phyloP scores from a whole-genome alignment of 2,329 filamentous ascomycete species.

The Aspergillus proliferans region DNA sequence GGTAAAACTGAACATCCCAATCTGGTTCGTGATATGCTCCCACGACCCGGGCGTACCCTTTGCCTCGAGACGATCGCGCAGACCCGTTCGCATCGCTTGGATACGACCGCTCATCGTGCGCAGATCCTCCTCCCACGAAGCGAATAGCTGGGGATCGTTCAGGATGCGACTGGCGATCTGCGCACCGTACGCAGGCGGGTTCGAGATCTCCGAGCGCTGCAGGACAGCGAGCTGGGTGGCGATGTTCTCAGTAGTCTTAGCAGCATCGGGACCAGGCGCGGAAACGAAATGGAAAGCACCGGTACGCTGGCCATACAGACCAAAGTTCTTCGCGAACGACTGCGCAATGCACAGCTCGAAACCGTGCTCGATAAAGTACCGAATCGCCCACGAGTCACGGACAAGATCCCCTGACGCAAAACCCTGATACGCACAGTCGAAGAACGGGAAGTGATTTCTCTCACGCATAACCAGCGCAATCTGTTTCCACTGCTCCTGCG shows the following conservation, averaged over 20 bases:
- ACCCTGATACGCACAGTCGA: constrained; percentile 95
- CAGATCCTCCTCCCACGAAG: constrained; percentile 88
- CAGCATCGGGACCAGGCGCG: constrained; percentile 60
- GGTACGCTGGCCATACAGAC: constrained; percentile 91
- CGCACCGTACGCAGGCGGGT: constrained; percentile 90
- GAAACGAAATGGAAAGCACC: constrained; percentile 95
- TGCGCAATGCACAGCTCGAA: constrained; percentile 60
- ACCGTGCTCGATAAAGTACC: constrained; percentile 89
- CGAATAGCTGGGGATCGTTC: constrained; percentile 74
- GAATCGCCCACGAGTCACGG: constrained; percentile 83
- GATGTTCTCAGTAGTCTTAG: constrained; percentile 57
- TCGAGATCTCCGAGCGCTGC: constrained; percentile 95
- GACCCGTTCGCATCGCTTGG: constrained; percentile 75
- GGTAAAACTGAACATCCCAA: constrained; percentile 95
- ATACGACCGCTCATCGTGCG: constrained; percentile 93
- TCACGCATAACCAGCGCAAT: constrained; percentile 69
- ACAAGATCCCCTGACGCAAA: constrained; percentile 88
- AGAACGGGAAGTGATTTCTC: constrained; percentile 92
- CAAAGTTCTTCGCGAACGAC: constrained; percentile 62
- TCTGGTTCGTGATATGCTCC: constrained; percentile 98
- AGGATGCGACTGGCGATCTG: constrained; percentile 78
- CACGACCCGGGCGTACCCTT: constrained; percentile 82
- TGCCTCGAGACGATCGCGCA: constrained; percentile 75
- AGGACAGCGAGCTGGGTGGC: constrained; percentile 86
- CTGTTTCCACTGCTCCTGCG: constrained; percentile 87